These are phyloP conservation scores for Croton setiger DNA, from an alignment of 441 rosid genomes.

Conservation along the genomic window DNA sequence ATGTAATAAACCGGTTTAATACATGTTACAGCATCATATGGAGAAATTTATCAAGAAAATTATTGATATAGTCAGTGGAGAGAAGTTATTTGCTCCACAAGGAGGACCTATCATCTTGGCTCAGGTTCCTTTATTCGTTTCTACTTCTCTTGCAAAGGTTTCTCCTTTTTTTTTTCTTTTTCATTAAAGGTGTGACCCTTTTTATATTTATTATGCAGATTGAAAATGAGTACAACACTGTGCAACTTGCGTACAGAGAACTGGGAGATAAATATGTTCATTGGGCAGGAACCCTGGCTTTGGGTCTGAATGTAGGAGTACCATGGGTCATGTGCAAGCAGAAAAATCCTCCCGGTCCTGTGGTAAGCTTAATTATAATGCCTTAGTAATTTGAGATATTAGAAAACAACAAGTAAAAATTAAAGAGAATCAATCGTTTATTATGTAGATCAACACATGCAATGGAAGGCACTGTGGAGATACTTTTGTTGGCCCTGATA, in stretches of 20 bases:
- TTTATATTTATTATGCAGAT: constrained; percentile 44
- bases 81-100: constrained; percentile 70
- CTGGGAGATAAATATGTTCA: constrained; percentile 61
- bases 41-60: constrained; percentile 53
- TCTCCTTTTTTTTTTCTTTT: not conserved
- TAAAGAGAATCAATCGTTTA: no score
- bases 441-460: constrained; percentile 72
- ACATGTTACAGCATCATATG: constrained; percentile 54
- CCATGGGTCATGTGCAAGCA: constrained; percentile 99
- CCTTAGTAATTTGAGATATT: no score
- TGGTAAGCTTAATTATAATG: constrained; percentile 37
- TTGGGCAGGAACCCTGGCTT: constrained; percentile 77
- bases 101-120: constrained; percentile 90
- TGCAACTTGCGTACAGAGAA: constrained; percentile 71
- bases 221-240: constrained; percentile 89
- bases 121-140: constrained; percentile 46
- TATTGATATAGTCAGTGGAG: constrained; percentile 52
- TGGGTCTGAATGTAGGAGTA: constrained; percentile 45
- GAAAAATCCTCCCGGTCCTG: constrained; percentile 78
- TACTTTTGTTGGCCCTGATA: constrained; percentile 80
- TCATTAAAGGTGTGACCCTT: not conserved
- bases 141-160: not conserved
- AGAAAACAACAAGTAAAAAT: no score
- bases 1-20: not conserved
- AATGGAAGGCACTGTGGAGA: constrained; percentile 97